Percentiles rank a stretch among this genome's conserved stretches.
These are phyloP conservation scores for Cichorium intybus DNA, from an alignment of 140 eudicot genomes.

Conservation along the genomic window DNA sequence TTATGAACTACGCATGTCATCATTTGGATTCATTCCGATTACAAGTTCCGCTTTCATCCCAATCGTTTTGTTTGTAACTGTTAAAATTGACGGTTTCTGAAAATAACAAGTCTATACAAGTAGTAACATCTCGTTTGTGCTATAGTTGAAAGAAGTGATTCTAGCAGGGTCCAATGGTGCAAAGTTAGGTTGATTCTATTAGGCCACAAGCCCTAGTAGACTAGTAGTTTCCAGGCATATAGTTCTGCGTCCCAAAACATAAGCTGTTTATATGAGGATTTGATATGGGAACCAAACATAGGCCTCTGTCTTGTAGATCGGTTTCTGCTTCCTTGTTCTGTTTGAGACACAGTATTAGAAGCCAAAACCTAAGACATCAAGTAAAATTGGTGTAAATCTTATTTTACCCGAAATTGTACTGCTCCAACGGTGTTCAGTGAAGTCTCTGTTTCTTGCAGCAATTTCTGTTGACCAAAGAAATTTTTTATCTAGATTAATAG, in stretches of 20 bases:
- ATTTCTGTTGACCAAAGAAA: slow-evolving; percentile 28
- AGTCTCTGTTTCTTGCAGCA: slow-evolving; percentile 18
- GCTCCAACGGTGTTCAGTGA: slow-evolving; percentile 8
- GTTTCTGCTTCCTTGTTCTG: slow-evolving; percentile 27
- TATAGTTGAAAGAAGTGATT: slow-evolving; percentile 2
- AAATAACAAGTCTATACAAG: slow-evolving; percentile 27
- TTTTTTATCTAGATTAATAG: not conserved
- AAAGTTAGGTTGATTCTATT: slow-evolving; percentile 17
- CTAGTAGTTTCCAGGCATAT: slow-evolving; percentile 18
- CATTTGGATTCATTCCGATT: not conserved
- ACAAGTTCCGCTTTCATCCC: not conserved
- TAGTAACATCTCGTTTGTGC: slow-evolving; percentile 20
- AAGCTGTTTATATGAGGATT: slow-evolving; percentile 8
- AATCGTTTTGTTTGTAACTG: not conserved
- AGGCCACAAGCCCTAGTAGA: slow-evolving; percentile 7
- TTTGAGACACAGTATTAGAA: slow-evolving; percentile 12
- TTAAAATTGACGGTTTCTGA: not conserved
- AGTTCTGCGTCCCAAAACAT: not conserved
- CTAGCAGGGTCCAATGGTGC: not conserved
- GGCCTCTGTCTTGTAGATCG: slow-evolving; percentile 42
- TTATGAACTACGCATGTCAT: not conserved
- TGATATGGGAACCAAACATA: slow-evolving; percentile 58
- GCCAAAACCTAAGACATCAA: not conserved
- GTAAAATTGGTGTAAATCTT: not conserved
- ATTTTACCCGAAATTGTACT: slow-evolving; percentile 17